phyloP scores from a whole-genome alignment of 345 rosid species.

The Abelmoschus esculentus region DNA sequence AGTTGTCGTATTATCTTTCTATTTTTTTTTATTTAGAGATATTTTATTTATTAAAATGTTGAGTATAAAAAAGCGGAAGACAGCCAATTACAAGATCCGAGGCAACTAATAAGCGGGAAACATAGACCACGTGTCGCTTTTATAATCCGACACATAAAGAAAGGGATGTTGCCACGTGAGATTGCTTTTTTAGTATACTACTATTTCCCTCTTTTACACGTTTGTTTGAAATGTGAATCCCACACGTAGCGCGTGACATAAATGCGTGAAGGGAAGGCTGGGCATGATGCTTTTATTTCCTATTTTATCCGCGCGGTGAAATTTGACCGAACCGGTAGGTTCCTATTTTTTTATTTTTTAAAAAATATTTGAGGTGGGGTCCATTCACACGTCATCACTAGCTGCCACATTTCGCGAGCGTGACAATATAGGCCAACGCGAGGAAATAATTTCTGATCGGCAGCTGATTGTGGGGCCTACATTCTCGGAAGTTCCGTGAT shows the following conservation, averaged over 20 bases:
- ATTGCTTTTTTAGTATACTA: not conserved
- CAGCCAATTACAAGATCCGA: slow-evolving; percentile 39
- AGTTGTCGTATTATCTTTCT: slow-evolving; percentile 10
- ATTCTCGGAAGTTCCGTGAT: slow-evolving; percentile 80
- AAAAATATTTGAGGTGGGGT: slow-evolving; percentile 14
- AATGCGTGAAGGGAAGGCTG: not conserved
- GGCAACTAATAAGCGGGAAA: slow-evolving; percentile 21
- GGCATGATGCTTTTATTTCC: not conserved
- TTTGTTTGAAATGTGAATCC: not conserved
- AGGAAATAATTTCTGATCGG: slow-evolving; percentile 51
- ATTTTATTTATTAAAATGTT: slow-evolving; percentile 16
- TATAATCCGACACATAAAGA: slow-evolving; percentile 9
- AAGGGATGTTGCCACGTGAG: slow-evolving; percentile 29
- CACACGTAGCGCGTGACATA: slow-evolving; percentile 17
- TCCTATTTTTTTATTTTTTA: not conserved
- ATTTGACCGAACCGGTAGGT: slow-evolving; percentile 25
- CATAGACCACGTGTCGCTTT: slow-evolving; percentile 19
- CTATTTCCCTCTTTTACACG: not conserved
- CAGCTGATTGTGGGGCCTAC: slow-evolving; percentile 49
- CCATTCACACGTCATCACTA: slow-evolving; percentile 44
- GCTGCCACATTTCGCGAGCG: slow-evolving; percentile 41
- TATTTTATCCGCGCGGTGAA: slow-evolving; percentile 30
- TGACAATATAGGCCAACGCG: slow-evolving; percentile 40
- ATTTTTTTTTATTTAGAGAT: not conserved
- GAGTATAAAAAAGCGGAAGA: not conserved